These are phyloP conservation scores for Fraxinus greggii DNA, from an alignment of 305 asterid species.

Conservation along the genomic window DNA sequence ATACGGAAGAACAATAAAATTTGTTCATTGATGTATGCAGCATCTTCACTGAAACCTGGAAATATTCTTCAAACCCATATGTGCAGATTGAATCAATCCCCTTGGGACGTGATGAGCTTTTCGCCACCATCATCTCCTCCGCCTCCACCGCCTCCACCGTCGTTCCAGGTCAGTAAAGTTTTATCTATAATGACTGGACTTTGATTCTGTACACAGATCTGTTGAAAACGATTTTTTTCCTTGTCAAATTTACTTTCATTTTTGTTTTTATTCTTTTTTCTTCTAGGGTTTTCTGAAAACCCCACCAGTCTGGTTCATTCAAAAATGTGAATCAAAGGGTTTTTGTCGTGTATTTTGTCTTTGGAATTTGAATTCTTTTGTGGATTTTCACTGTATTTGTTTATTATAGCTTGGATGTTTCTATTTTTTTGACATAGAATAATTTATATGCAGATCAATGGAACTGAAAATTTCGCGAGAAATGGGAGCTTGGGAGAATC, in stretches of 20 bases:
- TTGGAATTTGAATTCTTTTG: conserved; percentile 4
- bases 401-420: conserved; percentile 14
- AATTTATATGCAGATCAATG: conserved; percentile 30
- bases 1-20: conserved; percentile 52
- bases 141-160: conserved; percentile 27
- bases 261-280: background rate
- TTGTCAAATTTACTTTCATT: conserved; percentile 1
- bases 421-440: background rate
- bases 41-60: conserved; percentile 29
- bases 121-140: conserved; percentile 32
- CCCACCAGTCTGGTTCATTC: conserved; percentile 26
- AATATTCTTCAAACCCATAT: conserved; percentile 15
- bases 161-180: conserved; percentile 26
- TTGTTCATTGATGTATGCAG: conserved; percentile 34
- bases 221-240: background rate
- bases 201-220: conserved; percentile 17
- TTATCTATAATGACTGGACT: background rate
- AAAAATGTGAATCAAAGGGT: conserved; percentile 18
- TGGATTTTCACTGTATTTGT: conserved; percentile 24
- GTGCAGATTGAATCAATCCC: conserved; percentile 49
- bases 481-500: conserved; percentile 31
- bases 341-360: conserved; percentile 15
- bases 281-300: conserved; percentile 24
- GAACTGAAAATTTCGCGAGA: conserved; percentile 16
- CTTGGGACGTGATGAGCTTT: conserved; percentile 47